Evolutionary conservation across 257 asterid genomes (phyloP), one percentile per base, ranked within the genome.

Genomic region (Coffea eugenioides): DNA sequence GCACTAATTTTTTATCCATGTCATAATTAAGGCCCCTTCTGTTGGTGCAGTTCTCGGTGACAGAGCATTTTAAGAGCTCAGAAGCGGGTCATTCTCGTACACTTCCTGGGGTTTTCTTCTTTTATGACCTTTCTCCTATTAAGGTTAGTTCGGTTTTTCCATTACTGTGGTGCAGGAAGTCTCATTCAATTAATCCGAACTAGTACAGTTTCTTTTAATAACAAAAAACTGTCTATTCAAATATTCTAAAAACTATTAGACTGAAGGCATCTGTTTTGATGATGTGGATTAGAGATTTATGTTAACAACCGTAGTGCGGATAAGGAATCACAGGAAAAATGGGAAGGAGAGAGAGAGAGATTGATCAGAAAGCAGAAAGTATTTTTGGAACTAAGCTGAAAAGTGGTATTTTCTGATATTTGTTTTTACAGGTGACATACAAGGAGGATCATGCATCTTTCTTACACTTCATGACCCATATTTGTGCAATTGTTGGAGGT

Each of bases 401-500:
- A 51, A 39, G 18, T 57, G 27, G 36, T 56, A 48, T 74, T 25
- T 65, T 76, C 65, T 75, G 77, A 51, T 69, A 16, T 76, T 54
- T 78, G 25, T 72, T 76, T 61, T 85, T 80, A 61, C 92, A 96
- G 99, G 99, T 94, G 82, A 94, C 97, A 51, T 91, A 84, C 85
- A 90, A 87, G 4, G 99, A 94, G 91, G 88, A 86, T 83, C 99
- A 96, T 75, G n/a, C 89, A 6, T 79, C 99, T 10, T 96, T 96
- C 91, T 88, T 96, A 70, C 99, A 96, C 88, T 96, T 96, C 88
- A 61, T 94, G 84, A 96, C 99, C 25, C 92, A 90, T 81, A 86
- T 96, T 45, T 96, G 99, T 84, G 99, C 98, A 84, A 94, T 96
- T 75, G 91, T 96, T 39, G 99, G 99, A 90, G 98, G 99, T 94